phyloP scores from a whole-genome alignment of 768 basidiomycete species.

The Tylopilus subfusipes region DNA sequence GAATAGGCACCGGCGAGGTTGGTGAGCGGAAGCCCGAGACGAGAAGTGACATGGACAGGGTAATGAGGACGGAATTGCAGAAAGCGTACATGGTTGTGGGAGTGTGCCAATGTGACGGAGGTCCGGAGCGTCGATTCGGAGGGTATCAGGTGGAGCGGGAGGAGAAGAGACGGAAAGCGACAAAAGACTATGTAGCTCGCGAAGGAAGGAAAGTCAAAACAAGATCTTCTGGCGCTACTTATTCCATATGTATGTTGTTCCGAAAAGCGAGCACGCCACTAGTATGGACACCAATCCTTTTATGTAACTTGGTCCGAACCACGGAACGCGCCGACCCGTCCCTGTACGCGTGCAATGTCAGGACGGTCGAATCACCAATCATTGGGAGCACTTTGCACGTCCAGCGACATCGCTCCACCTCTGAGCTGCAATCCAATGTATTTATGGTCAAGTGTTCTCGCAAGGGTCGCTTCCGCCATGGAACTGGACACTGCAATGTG shows the following conservation, averaged over 20 bases:
- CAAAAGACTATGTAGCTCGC: constrained; percentile 4
- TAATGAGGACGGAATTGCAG: neutral
- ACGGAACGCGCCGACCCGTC: neutral
- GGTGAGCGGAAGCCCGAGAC: neutral
- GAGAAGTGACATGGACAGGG: constrained; percentile 10
- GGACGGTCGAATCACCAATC: no score
- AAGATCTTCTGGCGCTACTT: neutral
- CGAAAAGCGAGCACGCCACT: neutral
- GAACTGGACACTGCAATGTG: neutral
- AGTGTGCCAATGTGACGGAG: neutral
- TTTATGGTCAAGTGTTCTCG: neutral
- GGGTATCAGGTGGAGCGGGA: neutral
- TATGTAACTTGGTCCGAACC: neutral
- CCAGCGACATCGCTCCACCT: neutral
- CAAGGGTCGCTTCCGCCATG: neutral
- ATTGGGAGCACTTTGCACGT: neutral
- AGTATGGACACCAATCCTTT: neutral
- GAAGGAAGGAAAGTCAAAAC: constrained; percentile 3
- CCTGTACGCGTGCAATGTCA: no score
- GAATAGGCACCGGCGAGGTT: constrained; percentile 6
- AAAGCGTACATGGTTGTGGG: constrained; percentile 4
- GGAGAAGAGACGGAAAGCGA: neutral
- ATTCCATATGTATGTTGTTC: neutral
- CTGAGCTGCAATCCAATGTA: neutral
- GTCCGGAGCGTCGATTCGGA: neutral